A percentile compares a stretch with the other conserved stretches of the same genome.
Conservation (phyloP, 257 asterid genomes). For the Solanum chiquidenum region DNA sequence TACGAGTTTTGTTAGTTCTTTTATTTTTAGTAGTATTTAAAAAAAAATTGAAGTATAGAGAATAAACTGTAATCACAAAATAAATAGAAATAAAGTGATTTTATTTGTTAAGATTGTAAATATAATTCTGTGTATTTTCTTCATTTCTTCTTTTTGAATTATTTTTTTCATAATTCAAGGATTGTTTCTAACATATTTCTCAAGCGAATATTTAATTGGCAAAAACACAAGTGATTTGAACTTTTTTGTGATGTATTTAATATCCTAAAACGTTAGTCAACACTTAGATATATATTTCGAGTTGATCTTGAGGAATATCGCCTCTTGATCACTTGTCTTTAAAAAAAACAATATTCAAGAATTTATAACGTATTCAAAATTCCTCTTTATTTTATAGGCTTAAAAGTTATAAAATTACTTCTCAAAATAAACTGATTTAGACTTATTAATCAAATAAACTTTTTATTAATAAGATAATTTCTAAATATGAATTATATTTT, state of each 20-base stretch:
- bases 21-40: too few relatives aligned
- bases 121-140: background rate
- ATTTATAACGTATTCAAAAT: background rate
- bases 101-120: background rate
- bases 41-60: background rate
- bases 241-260: background rate
- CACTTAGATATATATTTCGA: background rate
- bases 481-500: background rate
- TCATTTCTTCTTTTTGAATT: background rate
- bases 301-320: background rate
- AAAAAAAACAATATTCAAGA: background rate
- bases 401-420: background rate
- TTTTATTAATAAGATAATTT: background rate
- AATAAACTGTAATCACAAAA: background rate
- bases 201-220: background rate
- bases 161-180: fast-evolving
- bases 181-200: background rate
- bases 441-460: background rate
- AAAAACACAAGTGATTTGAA: background rate
- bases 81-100: background rate
- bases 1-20: background rate
- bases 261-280: background rate
- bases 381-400: background rate
- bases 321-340: background rate
- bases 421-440: background rate